Evolutionary conservation across 1,139 yeast genomes (phyloP).

Genomic region (Nakaseomyces sp.): DNA sequence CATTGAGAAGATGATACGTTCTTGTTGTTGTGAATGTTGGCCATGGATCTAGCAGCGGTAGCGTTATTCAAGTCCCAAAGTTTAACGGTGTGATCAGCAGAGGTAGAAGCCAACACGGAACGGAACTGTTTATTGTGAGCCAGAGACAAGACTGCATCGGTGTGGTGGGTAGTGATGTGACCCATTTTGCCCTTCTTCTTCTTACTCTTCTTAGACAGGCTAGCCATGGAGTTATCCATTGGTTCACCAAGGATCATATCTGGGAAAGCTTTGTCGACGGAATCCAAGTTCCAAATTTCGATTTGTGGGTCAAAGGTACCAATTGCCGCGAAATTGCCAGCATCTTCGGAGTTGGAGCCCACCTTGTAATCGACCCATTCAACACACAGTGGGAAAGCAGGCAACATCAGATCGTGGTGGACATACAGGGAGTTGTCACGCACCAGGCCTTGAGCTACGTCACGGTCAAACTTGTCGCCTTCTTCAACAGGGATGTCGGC

Average conservation of each 20-base stretch:
- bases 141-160: constrained; percentile 86
- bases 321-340: constrained; percentile 89
- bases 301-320: constrained; percentile 97
- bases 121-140: constrained; percentile 77
- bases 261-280: constrained; percentile 89
- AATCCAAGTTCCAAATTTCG: constrained; percentile 93
- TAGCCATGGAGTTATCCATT: constrained; percentile 40
- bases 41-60: constrained; percentile 63
- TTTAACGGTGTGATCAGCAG: constrained; percentile 91
- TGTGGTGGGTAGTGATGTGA: constrained; percentile 73
- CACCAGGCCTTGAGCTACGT: constrained; percentile 58
- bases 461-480: constrained; percentile 53
- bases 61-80: constrained; percentile 84
- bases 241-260: constrained; percentile 85
- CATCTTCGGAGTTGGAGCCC: constrained; percentile 36
- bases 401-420: constrained; percentile 94
- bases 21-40: constrained; percentile 41
- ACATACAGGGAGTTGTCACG: constrained; percentile 76
- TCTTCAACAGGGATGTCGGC: constrained; percentile 53
- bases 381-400: constrained; percentile 92
- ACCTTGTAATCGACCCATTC: constrained; percentile 87
- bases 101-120: constrained; percentile 82
- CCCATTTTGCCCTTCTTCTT: constrained; percentile 42
- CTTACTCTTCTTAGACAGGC: constrained; percentile 39
- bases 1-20: constrained; percentile 84